phyloP scores from a whole-genome alignment of 2,329 filamentous ascomycete species.

The Pyrenochaeta sp. region DNA sequence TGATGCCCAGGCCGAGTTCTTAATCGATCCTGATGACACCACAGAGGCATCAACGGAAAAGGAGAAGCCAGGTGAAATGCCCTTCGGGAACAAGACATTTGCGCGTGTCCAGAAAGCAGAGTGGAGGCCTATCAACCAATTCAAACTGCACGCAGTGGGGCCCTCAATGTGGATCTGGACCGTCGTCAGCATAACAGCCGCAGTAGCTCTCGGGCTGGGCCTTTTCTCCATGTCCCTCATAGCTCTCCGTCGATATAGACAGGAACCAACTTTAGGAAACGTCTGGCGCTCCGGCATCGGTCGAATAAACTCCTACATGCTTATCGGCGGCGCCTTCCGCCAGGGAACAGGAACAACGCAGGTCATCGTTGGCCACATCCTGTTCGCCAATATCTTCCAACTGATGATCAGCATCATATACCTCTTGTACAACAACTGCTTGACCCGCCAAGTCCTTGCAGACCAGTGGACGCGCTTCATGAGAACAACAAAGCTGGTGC shows the following conservation, averaged over 20 bases:
- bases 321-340: not conserved
- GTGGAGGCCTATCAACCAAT: no score
- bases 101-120: no score
- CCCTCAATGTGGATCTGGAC: no score
- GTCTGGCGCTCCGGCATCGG: not conserved
- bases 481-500: no score
- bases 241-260: not conserved
- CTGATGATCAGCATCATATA: slow-evolving; percentile 56
- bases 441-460: slow-evolving; percentile 56
- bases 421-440: slow-evolving; percentile 54
- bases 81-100: no score
- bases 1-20: slow-evolving; percentile 1
- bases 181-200: no score
- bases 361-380: slow-evolving; percentile 21
- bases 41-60: not conserved
- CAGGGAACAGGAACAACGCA: not conserved
- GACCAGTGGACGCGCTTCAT: slow-evolving; percentile 55
- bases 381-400: slow-evolving; percentile 59
- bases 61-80: not conserved
- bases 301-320: not conserved
- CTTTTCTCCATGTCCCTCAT: no score
- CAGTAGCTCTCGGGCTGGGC: no score
- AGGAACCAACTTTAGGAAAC: no score
- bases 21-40: not conserved
- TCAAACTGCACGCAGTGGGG: no score